Percentiles rank a stretch among this genome's conserved stretches.
These are phyloP conservation scores for Ulmus americana DNA, from an alignment of 331 rosid genomes.

Conservation along the genomic window DNA sequence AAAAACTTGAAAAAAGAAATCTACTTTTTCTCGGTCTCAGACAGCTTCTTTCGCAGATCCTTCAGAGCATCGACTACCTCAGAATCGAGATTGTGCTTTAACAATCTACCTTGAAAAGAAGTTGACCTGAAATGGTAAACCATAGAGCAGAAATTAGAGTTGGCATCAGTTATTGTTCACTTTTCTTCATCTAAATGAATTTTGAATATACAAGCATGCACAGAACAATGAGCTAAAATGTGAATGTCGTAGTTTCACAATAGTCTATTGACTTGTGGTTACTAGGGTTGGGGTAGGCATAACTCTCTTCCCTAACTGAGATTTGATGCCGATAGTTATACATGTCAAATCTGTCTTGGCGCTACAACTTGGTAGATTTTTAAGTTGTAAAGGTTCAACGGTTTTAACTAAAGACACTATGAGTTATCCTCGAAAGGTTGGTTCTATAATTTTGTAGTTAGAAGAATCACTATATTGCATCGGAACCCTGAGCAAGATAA, in stretches of 20 bases:
- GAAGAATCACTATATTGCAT: too few species aligned
- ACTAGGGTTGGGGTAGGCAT: neutral
- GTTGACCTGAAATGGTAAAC: constrained; percentile 44
- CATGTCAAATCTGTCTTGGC: too few species aligned
- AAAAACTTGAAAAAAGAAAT: neutral
- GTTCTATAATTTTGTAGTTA: too few species aligned
- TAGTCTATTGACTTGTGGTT: neutral
- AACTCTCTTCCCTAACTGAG: neutral
- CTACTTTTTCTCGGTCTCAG: constrained; percentile 19
- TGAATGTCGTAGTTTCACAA: neutral
- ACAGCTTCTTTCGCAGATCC: constrained; percentile 26
- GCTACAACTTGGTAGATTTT: too few species aligned
- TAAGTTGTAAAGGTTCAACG: too few species aligned
- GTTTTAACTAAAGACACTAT: too few species aligned
- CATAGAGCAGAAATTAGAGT: constrained; percentile 19
- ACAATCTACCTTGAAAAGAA: constrained; percentile 69
- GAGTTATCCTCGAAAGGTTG: too few species aligned
- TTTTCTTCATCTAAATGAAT: neutral
- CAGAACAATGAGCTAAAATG: neutral
- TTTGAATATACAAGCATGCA: neutral
- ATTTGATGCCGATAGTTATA: neutral
- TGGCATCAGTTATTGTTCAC: neutral
- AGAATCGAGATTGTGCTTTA: constrained; percentile 84
- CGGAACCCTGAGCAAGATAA: neutral
- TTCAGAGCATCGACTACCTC: constrained; percentile 35